These are phyloP conservation scores for Coemansia reversa DNA, from an alignment of 192 early-diverging fungal genomes.

Conservation along the genomic window DNA sequence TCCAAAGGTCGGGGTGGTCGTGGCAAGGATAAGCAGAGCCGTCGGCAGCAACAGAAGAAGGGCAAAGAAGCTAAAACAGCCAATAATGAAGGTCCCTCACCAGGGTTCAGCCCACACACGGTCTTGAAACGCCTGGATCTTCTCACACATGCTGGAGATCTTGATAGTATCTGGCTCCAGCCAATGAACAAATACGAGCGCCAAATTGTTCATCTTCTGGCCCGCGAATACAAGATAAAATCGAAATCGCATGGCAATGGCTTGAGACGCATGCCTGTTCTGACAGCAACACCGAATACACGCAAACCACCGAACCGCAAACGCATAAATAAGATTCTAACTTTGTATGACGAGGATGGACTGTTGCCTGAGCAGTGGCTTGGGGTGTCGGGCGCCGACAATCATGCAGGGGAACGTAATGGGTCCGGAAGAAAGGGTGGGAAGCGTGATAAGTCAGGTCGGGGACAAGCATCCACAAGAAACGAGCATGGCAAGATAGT, in stretches of 20 bases:
- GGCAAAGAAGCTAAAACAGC: not conserved
- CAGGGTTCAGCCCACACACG: constrained; percentile 36
- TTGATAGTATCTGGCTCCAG: constrained; percentile 50
- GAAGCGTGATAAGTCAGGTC: constrained; percentile 4
- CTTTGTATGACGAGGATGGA: constrained; percentile 35
- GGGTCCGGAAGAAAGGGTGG: constrained; percentile 11
- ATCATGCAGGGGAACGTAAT: not conserved
- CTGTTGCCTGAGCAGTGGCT: constrained; percentile 30
- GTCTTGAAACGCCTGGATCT: constrained; percentile 37
- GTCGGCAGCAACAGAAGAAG: not conserved
- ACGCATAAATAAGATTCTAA: constrained; percentile 35
- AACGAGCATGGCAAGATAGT: constrained; percentile 34
- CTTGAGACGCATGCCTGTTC: constrained; percentile 28
- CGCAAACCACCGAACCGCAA: constrained; percentile 22
- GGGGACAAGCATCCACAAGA: not conserved
- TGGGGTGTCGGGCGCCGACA: constrained; percentile 9
- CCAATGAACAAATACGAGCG: constrained; percentile 50
- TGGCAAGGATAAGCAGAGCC: constrained; percentile 17
- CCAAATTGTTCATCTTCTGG: constrained; percentile 42
- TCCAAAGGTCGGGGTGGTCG: constrained; percentile 11
- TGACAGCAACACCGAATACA: constrained; percentile 30
- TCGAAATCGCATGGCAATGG: constrained; percentile 49
- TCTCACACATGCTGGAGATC: constrained; percentile 23
- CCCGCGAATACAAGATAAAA: constrained; percentile 45
- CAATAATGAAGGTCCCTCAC: constrained; percentile 9